phyloP scores from a whole-genome alignment of 2,329 filamentous ascomycete genomes.

The Cladophialophora chaetospira region DNA sequence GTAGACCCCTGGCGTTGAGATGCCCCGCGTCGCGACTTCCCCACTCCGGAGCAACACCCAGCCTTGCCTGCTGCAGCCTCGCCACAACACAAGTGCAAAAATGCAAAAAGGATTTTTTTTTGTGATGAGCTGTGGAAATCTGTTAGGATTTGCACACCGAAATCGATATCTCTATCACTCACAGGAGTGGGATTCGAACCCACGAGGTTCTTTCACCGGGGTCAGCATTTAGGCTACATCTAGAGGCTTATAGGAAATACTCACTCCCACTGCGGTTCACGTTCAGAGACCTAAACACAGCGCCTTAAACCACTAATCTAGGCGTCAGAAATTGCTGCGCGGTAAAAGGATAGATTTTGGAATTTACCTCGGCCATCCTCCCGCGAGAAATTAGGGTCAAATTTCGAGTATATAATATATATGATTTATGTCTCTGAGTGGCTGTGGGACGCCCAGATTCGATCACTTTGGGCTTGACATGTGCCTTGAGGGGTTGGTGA shows the following conservation, averaged over 20 bases:
- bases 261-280: conserved; percentile 33
- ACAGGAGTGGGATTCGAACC: conserved; percentile 36
- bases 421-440: not conserved
- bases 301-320: conserved; percentile 34
- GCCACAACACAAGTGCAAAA: not conserved
- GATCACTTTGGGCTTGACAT: no score
- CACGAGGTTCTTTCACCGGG: no score
- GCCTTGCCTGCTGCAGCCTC: not conserved
- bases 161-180: no score
- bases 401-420: not conserved
- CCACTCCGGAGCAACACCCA: not conserved
- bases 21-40: no score
- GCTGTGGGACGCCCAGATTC: no score
- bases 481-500: no score
- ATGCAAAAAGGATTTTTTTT: not conserved
- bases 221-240: no score
- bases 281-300: conserved; percentile 33
- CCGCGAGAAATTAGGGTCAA: conserved; percentile 13
- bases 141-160: not conserved
- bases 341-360: not conserved
- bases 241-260: no score
- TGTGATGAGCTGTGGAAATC: conserved; percentile 24
- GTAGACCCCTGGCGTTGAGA: no score
- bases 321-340: not conserved
- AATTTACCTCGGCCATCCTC: conserved; percentile 24